A percentile compares a stretch with the other conserved stretches of the same genome.
phyloP scores from a whole-genome alignment of 441 rosid genomes.

The Erodium trifolium region DNA sequence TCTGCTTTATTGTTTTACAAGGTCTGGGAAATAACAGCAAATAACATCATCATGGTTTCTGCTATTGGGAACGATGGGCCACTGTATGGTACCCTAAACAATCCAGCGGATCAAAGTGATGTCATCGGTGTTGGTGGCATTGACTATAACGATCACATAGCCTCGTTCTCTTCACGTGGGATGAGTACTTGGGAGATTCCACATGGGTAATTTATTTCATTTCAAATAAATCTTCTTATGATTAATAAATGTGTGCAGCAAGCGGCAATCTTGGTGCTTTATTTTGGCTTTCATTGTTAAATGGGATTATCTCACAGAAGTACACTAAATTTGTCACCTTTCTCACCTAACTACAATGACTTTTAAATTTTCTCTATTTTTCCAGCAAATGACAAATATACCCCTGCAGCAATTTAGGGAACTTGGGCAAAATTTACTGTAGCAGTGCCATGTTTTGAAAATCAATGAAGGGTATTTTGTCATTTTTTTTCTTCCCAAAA shows the following conservation, averaged over 20 bases:
- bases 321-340: too few species aligned
- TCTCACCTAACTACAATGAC: too few species aligned
- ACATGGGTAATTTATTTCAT: conserved; percentile 58
- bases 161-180: conserved; percentile 97
- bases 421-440: too few species aligned
- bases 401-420: too few species aligned
- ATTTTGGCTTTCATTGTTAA: too few species aligned
- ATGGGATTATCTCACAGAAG: too few species aligned
- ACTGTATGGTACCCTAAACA: conserved; percentile 95
- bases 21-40: conserved; percentile 99
- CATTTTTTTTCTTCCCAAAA: too few species aligned
- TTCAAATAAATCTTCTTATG: not conserved
- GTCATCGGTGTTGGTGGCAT: conserved; percentile 98
- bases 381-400: too few species aligned
- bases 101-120: conserved; percentile 98
- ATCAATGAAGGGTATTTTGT: too few species aligned
- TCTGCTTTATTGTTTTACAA: conserved; percentile 29
- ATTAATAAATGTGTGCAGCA: too few species aligned
- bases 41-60: conserved; percentile 95
- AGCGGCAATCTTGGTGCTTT: not conserved
- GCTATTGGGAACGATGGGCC: conserved; percentile 99
- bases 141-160: conserved; percentile 91
- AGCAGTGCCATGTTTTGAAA: too few species aligned
- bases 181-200: conserved; percentile 99
- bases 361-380: too few species aligned